Evolutionary conservation across 352 stramenopile species (phyloP).

Genomic region (Globisporangium cederbergense): DNA sequence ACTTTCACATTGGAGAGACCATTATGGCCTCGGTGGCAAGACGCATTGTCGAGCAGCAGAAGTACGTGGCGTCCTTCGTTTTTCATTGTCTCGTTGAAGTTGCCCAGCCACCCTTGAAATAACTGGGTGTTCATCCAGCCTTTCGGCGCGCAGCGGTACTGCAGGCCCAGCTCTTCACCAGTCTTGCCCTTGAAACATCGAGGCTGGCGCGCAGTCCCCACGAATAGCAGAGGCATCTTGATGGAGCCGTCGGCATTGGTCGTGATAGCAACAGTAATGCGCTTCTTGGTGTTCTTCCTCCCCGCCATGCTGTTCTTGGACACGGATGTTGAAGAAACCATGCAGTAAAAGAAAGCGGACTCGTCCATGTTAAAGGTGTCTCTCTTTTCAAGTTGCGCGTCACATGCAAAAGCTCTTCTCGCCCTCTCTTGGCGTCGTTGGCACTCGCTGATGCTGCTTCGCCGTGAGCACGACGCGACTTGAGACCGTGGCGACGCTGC

Average conservation of each 20-base stretch:
- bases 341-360: slow-evolving; percentile 5
- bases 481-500: too few species aligned
- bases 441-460: slow-evolving; percentile 1
- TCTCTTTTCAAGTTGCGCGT: not conserved
- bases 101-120: too few species aligned
- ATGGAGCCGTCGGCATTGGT: too few species aligned
- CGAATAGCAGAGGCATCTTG: too few species aligned
- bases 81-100: too few species aligned
- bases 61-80: not conserved
- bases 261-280: too few species aligned
- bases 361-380: slow-evolving; percentile 5
- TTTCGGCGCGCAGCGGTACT: too few species aligned
- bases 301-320: slow-evolving; percentile 1
- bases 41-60: not conserved
- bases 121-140: too few species aligned
- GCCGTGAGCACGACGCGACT: too few species aligned
- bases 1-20: not conserved
- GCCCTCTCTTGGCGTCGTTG: slow-evolving; percentile 3
- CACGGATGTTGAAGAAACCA: slow-evolving; percentile 1
- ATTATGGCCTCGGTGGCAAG: not conserved
- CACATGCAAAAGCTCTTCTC: slow-evolving; percentile 1
- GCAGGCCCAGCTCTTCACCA: too few species aligned
- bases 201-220: too few species aligned
- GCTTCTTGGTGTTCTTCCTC: not conserved
- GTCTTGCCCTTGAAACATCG: too few species aligned